A percentile compares a stretch with the other conserved stretches of the same genome.
Evolutionary conservation across 352 stramenopile species (phyloP).

Genomic region (Paralagenidium karlingii): DNA sequence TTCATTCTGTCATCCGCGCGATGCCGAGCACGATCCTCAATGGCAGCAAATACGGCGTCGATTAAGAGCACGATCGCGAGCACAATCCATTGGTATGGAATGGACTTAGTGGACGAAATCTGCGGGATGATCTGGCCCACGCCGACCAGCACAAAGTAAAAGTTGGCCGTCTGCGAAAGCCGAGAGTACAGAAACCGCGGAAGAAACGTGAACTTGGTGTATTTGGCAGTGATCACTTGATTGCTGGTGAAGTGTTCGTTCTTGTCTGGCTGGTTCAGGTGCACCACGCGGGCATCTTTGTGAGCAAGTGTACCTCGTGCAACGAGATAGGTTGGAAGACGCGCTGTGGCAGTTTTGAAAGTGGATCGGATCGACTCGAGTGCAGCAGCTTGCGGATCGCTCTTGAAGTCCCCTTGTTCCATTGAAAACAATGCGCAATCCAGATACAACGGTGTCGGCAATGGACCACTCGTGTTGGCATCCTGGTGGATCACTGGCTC

Average conservation of each 20-base stretch:
- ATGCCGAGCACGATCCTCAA: conserved; percentile 73
- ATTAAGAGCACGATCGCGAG: conserved; percentile 74
- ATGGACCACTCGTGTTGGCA: too few species aligned
- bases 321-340: too few species aligned
- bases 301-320: neutral
- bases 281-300: conserved; percentile 43
- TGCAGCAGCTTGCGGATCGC: conserved; percentile 17
- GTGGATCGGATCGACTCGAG: too few species aligned
- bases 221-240: conserved; percentile 72
- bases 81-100: conserved; percentile 84
- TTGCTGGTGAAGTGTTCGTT: conserved; percentile 76
- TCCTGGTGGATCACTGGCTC: too few species aligned
- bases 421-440: too few species aligned
- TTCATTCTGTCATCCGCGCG: conserved; percentile 77
- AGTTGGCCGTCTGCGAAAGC: conserved; percentile 78
- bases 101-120: conserved; percentile 73
- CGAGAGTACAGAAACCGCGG: conserved; percentile 73
- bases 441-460: too few species aligned
- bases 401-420: conserved; percentile 6
- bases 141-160: conserved; percentile 85
- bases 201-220: conserved; percentile 82
- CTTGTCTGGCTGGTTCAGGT: conserved; percentile 45
- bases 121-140: conserved; percentile 72
- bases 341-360: too few species aligned
- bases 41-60: conserved; percentile 71